These are phyloP conservation scores for Syncephalastrum racemosum DNA, from an alignment of 371 early-diverging fungal species.

Conservation along the genomic window DNA sequence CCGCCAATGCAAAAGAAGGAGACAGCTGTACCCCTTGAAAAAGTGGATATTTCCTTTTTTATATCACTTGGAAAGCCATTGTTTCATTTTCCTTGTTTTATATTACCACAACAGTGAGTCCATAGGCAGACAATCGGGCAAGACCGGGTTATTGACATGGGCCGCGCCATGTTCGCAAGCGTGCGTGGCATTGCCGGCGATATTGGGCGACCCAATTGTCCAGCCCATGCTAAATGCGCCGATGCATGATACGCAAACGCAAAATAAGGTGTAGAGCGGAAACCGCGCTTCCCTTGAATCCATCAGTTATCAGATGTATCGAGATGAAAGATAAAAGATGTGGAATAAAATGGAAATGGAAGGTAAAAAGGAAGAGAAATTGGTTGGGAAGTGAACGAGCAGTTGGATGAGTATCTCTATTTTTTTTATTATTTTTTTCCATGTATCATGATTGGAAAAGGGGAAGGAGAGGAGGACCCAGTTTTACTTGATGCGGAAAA, in stretches of 20 bases:
- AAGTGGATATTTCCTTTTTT: too few relatives aligned
- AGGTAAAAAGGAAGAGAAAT: not conserved
- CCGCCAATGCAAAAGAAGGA: constrained; percentile 76
- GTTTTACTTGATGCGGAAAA: too few relatives aligned
- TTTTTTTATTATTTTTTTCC: constrained; percentile 3
- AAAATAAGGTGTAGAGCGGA: constrained; percentile 28
- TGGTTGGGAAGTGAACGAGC: not conserved
- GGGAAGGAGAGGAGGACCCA: too few relatives aligned
- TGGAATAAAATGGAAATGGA: not conserved
- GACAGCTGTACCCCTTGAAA: constrained; percentile 63
- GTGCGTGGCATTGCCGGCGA: constrained; percentile 21
- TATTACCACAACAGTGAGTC: constrained; percentile 11
- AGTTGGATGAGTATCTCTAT: constrained; percentile 3
- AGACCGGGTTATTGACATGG: constrained; percentile 2
- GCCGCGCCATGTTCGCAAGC: constrained; percentile 7
- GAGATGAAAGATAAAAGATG: not conserved
- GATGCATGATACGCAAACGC: constrained; percentile 27
- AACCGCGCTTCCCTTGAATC: constrained; percentile 31
- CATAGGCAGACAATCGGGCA: constrained; percentile 19
- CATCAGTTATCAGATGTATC: constrained; percentile 5
- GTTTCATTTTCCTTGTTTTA: not conserved
- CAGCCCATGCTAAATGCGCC: constrained; percentile 33
- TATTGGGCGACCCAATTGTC: constrained; percentile 40
- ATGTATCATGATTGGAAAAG: too few relatives aligned
- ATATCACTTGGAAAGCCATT: not conserved